Conservation (phyloP, 768 basidiomycete genomes). For the Termitomyces sp. region DNA sequence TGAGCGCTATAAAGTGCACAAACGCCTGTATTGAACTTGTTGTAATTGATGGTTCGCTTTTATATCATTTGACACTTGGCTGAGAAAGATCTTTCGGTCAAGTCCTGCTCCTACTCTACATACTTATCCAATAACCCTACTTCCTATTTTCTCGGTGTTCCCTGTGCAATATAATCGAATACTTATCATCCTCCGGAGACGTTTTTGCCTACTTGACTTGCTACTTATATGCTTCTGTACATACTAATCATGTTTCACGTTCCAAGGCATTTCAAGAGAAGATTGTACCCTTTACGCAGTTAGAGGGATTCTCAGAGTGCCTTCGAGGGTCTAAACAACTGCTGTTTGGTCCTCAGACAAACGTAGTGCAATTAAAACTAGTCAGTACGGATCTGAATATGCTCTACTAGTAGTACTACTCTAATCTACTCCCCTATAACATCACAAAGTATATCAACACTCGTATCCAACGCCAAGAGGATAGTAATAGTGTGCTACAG, state of each 20-base stretch:
- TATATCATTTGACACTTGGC: too few relatives aligned
- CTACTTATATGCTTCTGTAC: background rate
- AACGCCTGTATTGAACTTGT: background rate
- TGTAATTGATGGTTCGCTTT: background rate
- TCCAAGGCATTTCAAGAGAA: background rate
- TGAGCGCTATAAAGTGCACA: conserved; percentile 6
- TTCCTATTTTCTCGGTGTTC: background rate
- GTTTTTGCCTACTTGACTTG: background rate
- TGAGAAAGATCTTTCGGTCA: background rate
- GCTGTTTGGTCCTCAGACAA: background rate
- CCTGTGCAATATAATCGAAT: background rate
- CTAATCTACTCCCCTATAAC: too few relatives aligned
- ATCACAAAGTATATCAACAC: too few relatives aligned
- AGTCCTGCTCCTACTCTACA: too few relatives aligned
- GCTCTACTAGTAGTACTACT: too few relatives aligned
- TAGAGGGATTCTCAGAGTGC: background rate
- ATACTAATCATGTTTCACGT: background rate
- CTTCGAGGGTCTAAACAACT: background rate
- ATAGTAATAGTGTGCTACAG: background rate
- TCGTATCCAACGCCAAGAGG: background rate
- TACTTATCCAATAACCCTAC: background rate
- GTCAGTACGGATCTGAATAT: too few relatives aligned
- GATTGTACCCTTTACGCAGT: background rate
- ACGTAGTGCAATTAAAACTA: background rate
- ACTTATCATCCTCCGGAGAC: background rate